These are phyloP conservation scores for Lepidopterella palustris DNA, from an alignment of 495 filamentous ascomycete species.

Conservation along the genomic window DNA sequence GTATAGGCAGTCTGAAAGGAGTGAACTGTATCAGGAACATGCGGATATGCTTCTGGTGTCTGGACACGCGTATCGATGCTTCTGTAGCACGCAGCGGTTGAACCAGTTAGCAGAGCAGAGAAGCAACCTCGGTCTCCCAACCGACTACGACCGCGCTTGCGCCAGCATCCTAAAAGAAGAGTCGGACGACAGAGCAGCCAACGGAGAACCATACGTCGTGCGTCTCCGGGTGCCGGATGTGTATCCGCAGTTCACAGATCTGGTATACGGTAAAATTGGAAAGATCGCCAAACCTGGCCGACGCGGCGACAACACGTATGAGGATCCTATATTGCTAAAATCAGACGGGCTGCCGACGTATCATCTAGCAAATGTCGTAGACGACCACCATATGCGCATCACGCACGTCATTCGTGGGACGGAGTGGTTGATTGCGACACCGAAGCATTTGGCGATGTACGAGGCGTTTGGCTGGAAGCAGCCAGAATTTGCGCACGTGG, in stretches of 20 bases:
- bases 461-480: constrained; percentile 82
- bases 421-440: constrained; percentile 93
- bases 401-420: constrained; percentile 89
- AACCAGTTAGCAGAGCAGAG: constrained; percentile 54
- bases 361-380: constrained; percentile 93
- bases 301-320: constrained; percentile 47
- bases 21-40: constrained; percentile 63
- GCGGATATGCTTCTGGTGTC: constrained; percentile 60
- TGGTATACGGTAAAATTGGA: constrained; percentile 60
- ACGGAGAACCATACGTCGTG: constrained; percentile 69
- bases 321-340: constrained; percentile 82
- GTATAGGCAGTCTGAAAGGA: constrained; percentile 78
- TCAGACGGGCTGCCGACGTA: constrained; percentile 90
- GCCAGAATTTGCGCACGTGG: constrained; percentile 81
- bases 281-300: constrained; percentile 36
- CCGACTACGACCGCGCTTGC: constrained; percentile 75
- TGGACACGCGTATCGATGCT: constrained; percentile 84
- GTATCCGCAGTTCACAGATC: constrained; percentile 59
- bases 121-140: constrained; percentile 52
- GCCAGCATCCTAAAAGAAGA: constrained; percentile 55
- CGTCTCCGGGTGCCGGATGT: constrained; percentile 58
- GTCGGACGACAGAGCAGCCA: constrained; percentile 58
- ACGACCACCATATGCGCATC: constrained; percentile 90
- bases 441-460: constrained; percentile 81
- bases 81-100: constrained; percentile 71